These are phyloP conservation scores for Meyerozyma guilliermondii DNA, from an alignment of 1,139 yeast genomes.

Conservation along the genomic window DNA sequence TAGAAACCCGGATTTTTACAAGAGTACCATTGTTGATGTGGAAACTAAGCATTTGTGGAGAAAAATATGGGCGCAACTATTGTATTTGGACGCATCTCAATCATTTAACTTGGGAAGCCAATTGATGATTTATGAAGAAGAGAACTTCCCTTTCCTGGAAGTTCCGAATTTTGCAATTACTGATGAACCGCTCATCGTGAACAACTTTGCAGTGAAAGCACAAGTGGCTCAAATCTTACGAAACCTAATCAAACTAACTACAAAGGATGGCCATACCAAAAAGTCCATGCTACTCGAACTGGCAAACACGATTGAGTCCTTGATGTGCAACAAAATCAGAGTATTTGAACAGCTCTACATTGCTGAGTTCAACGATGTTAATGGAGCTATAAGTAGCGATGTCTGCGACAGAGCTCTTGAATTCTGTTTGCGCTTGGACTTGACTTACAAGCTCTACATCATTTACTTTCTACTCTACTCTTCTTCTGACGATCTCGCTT, in stretches of 20 bases:
- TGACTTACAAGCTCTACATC: slow-evolving; percentile 12
- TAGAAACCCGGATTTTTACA: slow-evolving; percentile 43
- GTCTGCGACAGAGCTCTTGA: slow-evolving; percentile 18
- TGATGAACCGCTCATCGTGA: slow-evolving; percentile 3
- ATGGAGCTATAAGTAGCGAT: slow-evolving; percentile 3
- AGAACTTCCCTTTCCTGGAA: slow-evolving; percentile 15
- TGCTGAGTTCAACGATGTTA: neutral
- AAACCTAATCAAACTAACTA: slow-evolving; percentile 16
- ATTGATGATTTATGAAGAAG: slow-evolving; percentile 23
- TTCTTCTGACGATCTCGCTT: slow-evolving; percentile 16
- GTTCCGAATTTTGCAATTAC: slow-evolving; percentile 24
- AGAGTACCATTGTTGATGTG: slow-evolving; percentile 19
- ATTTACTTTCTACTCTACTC: slow-evolving; percentile 16
- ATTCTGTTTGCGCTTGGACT: slow-evolving; percentile 11
- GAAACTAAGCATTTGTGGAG: slow-evolving; percentile 30
- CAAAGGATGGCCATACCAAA: slow-evolving; percentile 18
- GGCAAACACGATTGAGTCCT: slow-evolving; percentile 21
- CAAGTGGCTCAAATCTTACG: slow-evolving; percentile 4
- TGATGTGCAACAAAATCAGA: slow-evolving; percentile 18
- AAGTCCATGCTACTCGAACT: slow-evolving; percentile 19
- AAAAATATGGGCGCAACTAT: slow-evolving; percentile 39
- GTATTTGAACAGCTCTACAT: slow-evolving; percentile 18
- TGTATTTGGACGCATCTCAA: slow-evolving; percentile 38
- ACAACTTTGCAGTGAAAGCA: slow-evolving; percentile 2
- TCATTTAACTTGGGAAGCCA: slow-evolving; percentile 45